These are phyloP conservation scores for Luffa acutangula DNA, from an alignment of 306 rosid species.

Conservation along the genomic window DNA sequence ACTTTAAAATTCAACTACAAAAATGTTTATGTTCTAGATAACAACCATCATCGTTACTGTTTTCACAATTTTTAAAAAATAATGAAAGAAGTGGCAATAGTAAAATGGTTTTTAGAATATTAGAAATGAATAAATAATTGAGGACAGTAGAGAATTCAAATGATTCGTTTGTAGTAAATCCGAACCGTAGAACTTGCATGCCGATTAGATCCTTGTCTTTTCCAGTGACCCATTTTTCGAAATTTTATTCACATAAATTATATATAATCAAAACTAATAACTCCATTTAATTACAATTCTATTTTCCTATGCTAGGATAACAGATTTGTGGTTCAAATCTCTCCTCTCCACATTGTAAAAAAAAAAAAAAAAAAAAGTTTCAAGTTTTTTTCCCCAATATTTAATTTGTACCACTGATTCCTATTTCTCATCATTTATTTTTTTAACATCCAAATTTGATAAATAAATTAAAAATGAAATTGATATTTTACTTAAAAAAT, in stretches of 20 bases:
- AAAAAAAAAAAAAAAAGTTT: no score
- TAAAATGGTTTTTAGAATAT: no score
- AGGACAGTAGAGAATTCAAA: neutral
- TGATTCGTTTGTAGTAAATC: neutral
- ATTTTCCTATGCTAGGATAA: no score
- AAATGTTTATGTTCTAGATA: no score
- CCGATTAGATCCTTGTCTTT: neutral
- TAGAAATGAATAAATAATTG: neutral
- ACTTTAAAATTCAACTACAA: no score
- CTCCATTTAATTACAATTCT: neutral
- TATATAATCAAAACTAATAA: neutral
- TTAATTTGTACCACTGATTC: neutral
- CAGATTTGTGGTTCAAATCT: no score
- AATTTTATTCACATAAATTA: neutral
- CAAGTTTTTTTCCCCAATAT: neutral
- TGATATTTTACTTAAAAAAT: neutral
- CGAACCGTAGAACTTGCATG: neutral
- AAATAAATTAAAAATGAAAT: neutral
- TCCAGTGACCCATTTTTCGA: neutral
- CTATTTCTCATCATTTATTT: neutral
- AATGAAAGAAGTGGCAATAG: no score
- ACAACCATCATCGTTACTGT: no score
- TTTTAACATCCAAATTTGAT: neutral
- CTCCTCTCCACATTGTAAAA: no score
- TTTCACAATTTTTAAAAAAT: no score